Percentiles rank a stretch among this genome's conserved stretches.
Conservation (phyloP, 2,329 filamentous ascomycete genomes). For the Kalmusia sp. region DNA sequence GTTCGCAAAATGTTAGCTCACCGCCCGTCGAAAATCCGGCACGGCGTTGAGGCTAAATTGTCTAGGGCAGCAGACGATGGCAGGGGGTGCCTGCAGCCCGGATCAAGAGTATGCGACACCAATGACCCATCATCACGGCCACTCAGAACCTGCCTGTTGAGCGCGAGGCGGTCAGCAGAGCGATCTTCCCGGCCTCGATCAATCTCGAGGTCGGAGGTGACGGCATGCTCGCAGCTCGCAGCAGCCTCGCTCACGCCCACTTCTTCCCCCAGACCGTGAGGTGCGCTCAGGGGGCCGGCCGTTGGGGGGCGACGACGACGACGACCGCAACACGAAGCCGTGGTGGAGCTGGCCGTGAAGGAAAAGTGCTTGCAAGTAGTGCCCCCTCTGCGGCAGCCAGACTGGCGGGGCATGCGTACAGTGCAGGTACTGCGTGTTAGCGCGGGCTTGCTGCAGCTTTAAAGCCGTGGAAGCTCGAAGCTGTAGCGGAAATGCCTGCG, state of each 20-base stretch:
- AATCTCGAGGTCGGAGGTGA: neutral
- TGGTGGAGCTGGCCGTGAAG: neutral
- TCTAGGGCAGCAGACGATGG: constrained; percentile 31
- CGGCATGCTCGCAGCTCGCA: constrained; percentile 8
- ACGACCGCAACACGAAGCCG: no score
- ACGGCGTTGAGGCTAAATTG: constrained; percentile 40
- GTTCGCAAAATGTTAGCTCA: constrained; percentile 34
- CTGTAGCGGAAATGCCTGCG: no score
- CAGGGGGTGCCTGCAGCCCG: constrained; percentile 33
- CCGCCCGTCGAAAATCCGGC: constrained; percentile 35
- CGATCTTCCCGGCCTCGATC: constrained; percentile 20
- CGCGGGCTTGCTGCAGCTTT: neutral
- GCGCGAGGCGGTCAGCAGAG: constrained; percentile 39
- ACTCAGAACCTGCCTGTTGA: constrained; percentile 21
- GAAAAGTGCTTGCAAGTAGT: neutral
- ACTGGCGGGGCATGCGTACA: constrained; percentile 1
- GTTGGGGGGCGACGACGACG: no score
- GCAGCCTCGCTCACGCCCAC: no score
- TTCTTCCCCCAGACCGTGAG: no score
- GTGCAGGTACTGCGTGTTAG: constrained; percentile 5
- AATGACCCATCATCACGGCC: constrained; percentile 35
- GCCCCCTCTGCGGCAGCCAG: constrained; percentile 1
- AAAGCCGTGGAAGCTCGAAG: no score
- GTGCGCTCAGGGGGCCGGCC: no score
- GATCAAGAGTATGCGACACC: constrained; percentile 42